Evolutionary conservation across 202 grass and related monocot species (phyloP).

Genomic region (Thinopyrum obtusiflorum): DNA sequence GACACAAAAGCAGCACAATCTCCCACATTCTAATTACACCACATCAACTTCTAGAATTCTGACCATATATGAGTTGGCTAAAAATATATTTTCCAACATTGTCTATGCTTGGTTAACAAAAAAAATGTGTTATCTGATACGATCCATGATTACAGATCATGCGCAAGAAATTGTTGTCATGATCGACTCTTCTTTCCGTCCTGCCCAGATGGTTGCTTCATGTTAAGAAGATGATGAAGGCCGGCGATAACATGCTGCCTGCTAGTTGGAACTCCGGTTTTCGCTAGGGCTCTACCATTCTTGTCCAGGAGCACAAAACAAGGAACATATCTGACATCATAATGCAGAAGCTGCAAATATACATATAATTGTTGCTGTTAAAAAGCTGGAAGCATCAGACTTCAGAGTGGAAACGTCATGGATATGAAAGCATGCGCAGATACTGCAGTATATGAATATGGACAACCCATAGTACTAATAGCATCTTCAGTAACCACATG

Average conservation of each 20-base stretch:
- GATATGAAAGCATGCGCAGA: background rate
- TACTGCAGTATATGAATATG: background rate
- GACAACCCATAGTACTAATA: background rate
- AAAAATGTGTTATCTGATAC: conserved; percentile 14
- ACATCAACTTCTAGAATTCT: background rate
- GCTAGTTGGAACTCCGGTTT: conserved; percentile 86
- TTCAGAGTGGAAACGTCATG: background rate
- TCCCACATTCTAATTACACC: background rate
- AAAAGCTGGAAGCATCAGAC: background rate
- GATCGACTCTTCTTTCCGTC: conserved; percentile 29
- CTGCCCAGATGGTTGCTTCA: conserved; percentile 39
- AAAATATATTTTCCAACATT: conserved; percentile 1
- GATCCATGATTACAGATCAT: background rate
- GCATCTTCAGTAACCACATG: background rate
- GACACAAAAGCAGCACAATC: background rate
- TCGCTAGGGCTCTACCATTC: conserved; percentile 70
- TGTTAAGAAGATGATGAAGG: conserved; percentile 77
- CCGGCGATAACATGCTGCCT: conserved; percentile 76
- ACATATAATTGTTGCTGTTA: conserved; percentile 18
- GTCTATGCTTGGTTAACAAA: conserved; percentile 10
- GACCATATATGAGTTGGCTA: background rate
- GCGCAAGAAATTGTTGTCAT: conserved; percentile 23
- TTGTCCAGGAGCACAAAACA: conserved; percentile 98
- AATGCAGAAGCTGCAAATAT: conserved; percentile 82
- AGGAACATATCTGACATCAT: conserved; percentile 86